Conservation (phyloP, 2,329 filamentous ascomycete genomes). For the Lecanicillium sp. region DNA sequence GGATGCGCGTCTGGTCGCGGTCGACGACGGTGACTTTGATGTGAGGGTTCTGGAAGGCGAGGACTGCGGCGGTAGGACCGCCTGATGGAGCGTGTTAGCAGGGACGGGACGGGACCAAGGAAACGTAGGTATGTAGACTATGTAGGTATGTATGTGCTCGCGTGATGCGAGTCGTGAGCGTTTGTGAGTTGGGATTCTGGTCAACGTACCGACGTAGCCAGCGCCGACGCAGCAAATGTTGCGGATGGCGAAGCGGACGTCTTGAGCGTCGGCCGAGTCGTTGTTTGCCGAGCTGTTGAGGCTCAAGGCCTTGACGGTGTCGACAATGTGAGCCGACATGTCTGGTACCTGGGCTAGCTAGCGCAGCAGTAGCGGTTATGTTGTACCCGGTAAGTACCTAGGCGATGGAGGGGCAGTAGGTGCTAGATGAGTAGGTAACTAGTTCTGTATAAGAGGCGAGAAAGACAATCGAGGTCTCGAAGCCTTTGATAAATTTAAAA, state of each 20-base stretch:
- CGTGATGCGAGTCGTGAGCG: not conserved
- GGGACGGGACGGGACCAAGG: not conserved
- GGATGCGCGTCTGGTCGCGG: constrained; percentile 57
- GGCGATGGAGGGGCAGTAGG: too few relatives aligned
- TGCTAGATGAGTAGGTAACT: too few relatives aligned
- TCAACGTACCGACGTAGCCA: constrained; percentile 65
- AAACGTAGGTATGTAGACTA: not conserved
- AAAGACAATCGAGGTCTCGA: too few relatives aligned
- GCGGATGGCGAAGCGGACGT: constrained; percentile 33
- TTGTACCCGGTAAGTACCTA: too few relatives aligned
- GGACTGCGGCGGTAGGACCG: constrained; percentile 68
- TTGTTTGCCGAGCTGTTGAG: constrained; percentile 26
- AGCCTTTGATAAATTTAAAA: not conserved
- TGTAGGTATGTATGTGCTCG: not conserved
- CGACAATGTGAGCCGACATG: constrained; percentile 18
- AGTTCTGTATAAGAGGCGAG: too few relatives aligned
- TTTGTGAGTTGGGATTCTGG: too few relatives aligned
- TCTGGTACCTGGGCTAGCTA: too few relatives aligned
- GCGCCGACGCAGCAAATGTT: constrained; percentile 70
- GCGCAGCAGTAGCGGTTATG: too few relatives aligned
- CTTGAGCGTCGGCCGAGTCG: constrained; percentile 24
- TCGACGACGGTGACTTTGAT: constrained; percentile 72
- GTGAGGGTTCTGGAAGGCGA: constrained; percentile 66
- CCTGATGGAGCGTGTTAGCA: constrained; percentile 35
- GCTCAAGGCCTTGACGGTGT: constrained; percentile 27